Conservation (phyloP, 768 basidiomycete genomes). For the Lactifluus rugatus region DNA sequence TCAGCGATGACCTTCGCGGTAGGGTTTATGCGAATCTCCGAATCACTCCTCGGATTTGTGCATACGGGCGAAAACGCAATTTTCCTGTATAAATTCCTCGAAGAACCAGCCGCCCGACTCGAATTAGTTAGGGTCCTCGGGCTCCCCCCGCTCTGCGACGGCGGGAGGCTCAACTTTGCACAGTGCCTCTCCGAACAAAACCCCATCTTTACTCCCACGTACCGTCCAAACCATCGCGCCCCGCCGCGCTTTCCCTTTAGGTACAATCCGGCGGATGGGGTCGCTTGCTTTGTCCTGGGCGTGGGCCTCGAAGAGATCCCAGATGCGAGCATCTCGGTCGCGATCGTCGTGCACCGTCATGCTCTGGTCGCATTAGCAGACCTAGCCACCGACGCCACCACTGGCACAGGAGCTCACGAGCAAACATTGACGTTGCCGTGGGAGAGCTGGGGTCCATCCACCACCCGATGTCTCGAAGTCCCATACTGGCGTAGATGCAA, state of each 20-base stretch:
- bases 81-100: background rate
- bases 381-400: background rate
- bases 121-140: background rate
- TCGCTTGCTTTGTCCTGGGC: slow-evolving; percentile 7
- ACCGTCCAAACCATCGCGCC: background rate
- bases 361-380: background rate
- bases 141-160: slow-evolving; percentile 8
- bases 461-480: slow-evolving; percentile 2
- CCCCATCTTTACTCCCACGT: background rate
- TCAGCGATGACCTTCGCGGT: slow-evolving; percentile 2
- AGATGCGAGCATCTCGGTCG: slow-evolving; percentile 5
- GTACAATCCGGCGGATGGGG: background rate
- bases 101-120: background rate
- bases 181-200: background rate
- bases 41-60: background rate
- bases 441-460: background rate
- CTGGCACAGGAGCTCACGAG: background rate
- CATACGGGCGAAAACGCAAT: slow-evolving; percentile 2
- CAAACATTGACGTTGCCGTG: background rate
- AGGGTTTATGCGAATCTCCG: background rate
- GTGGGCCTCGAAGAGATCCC: slow-evolving; percentile 10
- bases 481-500: slow-evolving; percentile 1
- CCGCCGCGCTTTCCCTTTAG: background rate
- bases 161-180: slow-evolving; percentile 4
- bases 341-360: slow-evolving; percentile 4